Conservation (phyloP, 306 rosid genomes). For the Castanea sativa region DNA sequence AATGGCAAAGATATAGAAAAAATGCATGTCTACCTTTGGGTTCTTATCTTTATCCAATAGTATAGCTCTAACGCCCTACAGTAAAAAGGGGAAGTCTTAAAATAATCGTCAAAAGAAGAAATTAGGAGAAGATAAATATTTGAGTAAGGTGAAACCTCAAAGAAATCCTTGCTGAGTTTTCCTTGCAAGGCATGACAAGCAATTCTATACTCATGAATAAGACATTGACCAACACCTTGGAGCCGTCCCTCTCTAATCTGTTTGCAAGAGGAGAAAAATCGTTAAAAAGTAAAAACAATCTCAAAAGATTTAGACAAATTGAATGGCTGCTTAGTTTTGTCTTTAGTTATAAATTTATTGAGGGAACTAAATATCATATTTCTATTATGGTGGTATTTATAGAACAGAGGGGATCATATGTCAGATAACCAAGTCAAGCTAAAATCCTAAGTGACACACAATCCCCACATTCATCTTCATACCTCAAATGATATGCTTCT, state of each 20-base stretch:
- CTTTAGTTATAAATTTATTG: not conserved
- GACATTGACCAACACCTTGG: constrained; percentile 80
- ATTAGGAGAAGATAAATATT: not conserved
- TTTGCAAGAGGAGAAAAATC: constrained; percentile 7
- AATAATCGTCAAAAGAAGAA: constrained; percentile 16
- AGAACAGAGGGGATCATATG: no score
- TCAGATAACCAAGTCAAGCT: not conserved
- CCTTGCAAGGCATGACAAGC: constrained; percentile 68
- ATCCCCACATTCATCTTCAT: no score
- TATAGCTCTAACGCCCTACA: constrained; percentile 96
- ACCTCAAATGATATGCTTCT: no score
- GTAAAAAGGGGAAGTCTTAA: constrained; percentile 10
- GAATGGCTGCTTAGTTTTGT: not conserved
- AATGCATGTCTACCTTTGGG: constrained; percentile 61
- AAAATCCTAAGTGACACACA: no score
- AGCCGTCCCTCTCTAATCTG: constrained; percentile 83
- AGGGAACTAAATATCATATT: not conserved
- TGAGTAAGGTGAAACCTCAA: constrained; percentile 52
- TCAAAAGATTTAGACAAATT: not conserved
- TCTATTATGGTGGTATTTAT: not conserved
- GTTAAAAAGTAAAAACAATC: not conserved
- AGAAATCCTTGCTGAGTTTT: constrained; percentile 77
- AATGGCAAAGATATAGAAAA: not conserved
- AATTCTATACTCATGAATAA: constrained; percentile 75
- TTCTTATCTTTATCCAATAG: constrained; percentile 79